phyloP scores from a whole-genome alignment of 1,284 basidiomycete genomes.

The Paramarasmius palmivorus region DNA sequence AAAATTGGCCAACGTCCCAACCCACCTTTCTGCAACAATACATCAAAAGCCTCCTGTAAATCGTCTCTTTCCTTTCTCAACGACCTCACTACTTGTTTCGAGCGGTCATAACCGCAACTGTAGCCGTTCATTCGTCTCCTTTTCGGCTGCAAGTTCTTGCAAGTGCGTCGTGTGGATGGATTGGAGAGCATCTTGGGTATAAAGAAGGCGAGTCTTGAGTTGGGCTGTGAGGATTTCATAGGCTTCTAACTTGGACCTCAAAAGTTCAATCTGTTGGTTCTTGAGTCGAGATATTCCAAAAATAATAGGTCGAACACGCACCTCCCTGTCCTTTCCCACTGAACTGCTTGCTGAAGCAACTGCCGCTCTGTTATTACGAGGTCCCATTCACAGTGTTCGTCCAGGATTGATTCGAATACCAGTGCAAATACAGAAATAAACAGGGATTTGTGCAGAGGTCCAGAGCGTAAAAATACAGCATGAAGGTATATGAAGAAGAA shows the following conservation, averaged over 20 bases:
- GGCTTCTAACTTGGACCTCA: background rate
- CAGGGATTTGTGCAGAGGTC: no score
- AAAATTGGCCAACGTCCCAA: background rate
- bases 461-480: no score
- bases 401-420: no score
- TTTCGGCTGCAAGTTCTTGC: background rate
- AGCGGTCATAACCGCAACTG: background rate
- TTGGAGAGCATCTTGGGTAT: background rate
- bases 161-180: background rate
- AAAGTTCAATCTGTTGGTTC: no score
- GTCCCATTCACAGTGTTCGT: no score
- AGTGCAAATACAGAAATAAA: no score
- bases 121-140: background rate
- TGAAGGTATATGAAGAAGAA: no score
- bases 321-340: no score
- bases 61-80: conserved; percentile 3
- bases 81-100: background rate
- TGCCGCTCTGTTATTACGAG: no score
- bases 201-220: background rate
- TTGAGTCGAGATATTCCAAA: no score
- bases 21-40: conserved; percentile 3
- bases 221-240: background rate
- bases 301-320: no score
- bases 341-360: no score
- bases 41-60: background rate